Evolutionary conservation across 345 rosid species (phyloP), one percentile per base, ranked within the genome.

Genomic region (Ricinus communis): DNA sequence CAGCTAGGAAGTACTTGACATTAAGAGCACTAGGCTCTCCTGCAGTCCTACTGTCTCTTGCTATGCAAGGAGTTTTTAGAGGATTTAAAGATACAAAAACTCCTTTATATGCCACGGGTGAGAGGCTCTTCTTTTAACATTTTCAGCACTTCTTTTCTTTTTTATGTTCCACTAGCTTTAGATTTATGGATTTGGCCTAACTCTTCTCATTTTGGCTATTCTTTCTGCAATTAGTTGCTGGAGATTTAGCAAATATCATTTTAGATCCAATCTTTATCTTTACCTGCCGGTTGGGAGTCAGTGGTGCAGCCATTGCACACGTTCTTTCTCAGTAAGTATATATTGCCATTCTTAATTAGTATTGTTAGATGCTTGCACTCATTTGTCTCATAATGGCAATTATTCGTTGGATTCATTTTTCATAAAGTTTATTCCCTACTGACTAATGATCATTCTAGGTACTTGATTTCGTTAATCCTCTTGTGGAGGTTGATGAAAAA

Each of bases 251-350:
- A 67, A 95, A 95, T 79, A 85, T 95, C 52, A 60, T 87, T 57
- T 74, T 95, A 67, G 99, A 95, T 66, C 96, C 97, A 0, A 85
- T 95, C 30, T 91, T 95, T 52, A 95, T 95, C 68, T 91, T 91
- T 75, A 80, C 52, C 45, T 87, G 81, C 77, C 59, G 63, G 24
- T 76, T 87, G 40, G 99, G 99, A 0, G 90, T 92, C 55, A 92
- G 87, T 27, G 99, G 99, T 58, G 99, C 97, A 11, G 99, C 99
- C 78, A 92, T 91, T 71, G 93, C 99, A 0, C 99, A 95, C 62
- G 96, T 91, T 71, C 82, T 95, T 67, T 87, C 99, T 53, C 99
- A 95, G 99, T 92, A 84, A 82, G 96, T 67, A 16, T 0, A 55
- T 38, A 65, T 71, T 13, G 18, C 47, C 47, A 4, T 8, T 11